These are phyloP conservation scores for Boletus sensibilis DNA, from an alignment of 768 basidiomycete species.

Conservation along the genomic window DNA sequence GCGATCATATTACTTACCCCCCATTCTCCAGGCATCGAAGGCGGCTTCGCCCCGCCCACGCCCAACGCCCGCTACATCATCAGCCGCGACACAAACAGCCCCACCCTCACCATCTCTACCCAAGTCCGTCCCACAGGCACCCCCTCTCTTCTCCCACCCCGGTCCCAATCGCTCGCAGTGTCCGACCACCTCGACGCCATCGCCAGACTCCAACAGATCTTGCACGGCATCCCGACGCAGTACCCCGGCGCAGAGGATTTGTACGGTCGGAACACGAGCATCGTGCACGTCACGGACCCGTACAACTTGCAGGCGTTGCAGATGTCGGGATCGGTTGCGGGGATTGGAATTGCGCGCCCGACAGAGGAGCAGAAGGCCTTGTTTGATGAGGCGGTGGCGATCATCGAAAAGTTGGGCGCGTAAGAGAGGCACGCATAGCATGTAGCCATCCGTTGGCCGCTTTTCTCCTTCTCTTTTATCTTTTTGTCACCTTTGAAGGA, in stretches of 20 bases:
- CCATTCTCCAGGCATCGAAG: slow-evolving; percentile 33
- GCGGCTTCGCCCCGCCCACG: slow-evolving; percentile 72
- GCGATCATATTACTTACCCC: neutral
- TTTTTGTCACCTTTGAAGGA: no score
- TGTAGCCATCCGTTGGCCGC: no score
- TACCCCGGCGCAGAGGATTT: slow-evolving; percentile 64
- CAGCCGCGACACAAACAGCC: slow-evolving; percentile 36
- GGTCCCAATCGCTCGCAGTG: slow-evolving; percentile 36
- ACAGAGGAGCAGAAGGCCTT: slow-evolving; percentile 62
- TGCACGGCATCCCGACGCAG: slow-evolving; percentile 45
- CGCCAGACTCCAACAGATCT: slow-evolving; percentile 50
- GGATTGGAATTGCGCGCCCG: slow-evolving; percentile 45
- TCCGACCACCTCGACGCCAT: slow-evolving; percentile 7
- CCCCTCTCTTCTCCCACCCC: slow-evolving; percentile 33
- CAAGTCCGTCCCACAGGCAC: slow-evolving; percentile 50
- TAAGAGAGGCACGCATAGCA: no score
- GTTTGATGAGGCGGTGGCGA: slow-evolving; percentile 69
- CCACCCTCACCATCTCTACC: slow-evolving; percentile 45
- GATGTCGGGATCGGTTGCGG: slow-evolving; percentile 53
- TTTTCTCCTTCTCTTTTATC: no score
- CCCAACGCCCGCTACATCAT: slow-evolving; percentile 56
- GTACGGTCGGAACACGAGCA: slow-evolving; percentile 67
- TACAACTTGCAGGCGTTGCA: neutral
- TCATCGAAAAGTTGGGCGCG: slow-evolving; percentile 50
- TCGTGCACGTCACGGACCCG: slow-evolving; percentile 46